Conservation (phyloP, 1,139 yeast genomes). For the Magnusiomyces tetraspermus region DNA sequence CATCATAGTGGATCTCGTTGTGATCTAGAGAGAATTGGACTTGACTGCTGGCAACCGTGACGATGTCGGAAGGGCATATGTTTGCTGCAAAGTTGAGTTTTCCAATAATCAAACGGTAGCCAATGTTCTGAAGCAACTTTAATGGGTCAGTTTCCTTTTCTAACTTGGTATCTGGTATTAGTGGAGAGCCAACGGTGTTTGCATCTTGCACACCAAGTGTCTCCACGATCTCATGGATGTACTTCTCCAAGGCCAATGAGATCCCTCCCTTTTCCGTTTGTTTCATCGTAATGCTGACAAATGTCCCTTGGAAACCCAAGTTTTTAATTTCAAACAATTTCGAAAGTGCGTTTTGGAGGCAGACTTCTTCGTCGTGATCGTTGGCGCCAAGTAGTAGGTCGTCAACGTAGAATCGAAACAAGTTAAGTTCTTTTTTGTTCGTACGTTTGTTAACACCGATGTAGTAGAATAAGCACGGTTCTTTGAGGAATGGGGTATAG, state of each 20-base stretch:
- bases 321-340: neutral
- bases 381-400: neutral
- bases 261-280: neutral
- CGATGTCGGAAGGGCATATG: neutral
- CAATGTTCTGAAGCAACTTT: neutral
- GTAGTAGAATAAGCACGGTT: neutral
- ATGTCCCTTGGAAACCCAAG: neutral
- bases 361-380: neutral
- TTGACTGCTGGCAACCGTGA: neutral
- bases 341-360: neutral
- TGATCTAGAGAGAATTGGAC: neutral
- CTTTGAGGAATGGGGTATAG: neutral
- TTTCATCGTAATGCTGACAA: neutral
- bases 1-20: too few relatives aligned
- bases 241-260: neutral
- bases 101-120: neutral
- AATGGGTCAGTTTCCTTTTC: neutral
- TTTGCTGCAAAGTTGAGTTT: neutral
- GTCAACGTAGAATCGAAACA: neutral
- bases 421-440: neutral
- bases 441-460: neutral
- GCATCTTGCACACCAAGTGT: neutral
- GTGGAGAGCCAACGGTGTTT: neutral
- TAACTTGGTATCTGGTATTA: neutral
- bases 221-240: neutral